Conservation (phyloP, 768 basidiomycete species). For the Panellus pusillus region DNA sequence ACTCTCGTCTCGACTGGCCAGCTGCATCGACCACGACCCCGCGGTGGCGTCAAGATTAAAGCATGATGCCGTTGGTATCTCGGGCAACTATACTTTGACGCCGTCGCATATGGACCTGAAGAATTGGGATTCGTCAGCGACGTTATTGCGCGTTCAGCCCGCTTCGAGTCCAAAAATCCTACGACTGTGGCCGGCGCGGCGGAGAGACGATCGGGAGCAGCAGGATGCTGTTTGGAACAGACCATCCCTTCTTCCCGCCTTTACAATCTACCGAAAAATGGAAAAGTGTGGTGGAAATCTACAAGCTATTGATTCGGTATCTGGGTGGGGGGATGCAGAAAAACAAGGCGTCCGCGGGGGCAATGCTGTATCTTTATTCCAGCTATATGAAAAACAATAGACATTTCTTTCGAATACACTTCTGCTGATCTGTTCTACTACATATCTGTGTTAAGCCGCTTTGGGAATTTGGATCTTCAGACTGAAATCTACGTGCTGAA, state of each 20-base stretch:
- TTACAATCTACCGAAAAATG: conserved; percentile 67
- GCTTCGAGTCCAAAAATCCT: conserved; percentile 41
- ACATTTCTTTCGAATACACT: background rate
- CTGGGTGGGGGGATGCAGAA: conserved; percentile 59
- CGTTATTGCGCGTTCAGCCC: conserved; percentile 59
- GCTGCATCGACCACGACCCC: conserved; percentile 86
- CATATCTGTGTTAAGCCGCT: conserved; percentile 10
- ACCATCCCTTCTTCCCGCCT: conserved; percentile 92
- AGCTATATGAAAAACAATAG: conserved; percentile 21
- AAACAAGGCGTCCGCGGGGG: conserved; percentile 66
- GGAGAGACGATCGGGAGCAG: conserved; percentile 50
- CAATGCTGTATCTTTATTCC: conserved; percentile 75
- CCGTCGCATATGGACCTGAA: conserved; percentile 86
- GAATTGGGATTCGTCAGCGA: conserved; percentile 80
- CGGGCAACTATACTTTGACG: conserved; percentile 78
- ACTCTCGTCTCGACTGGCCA: conserved; percentile 80
- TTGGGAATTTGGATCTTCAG: conserved; percentile 85
- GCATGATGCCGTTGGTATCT: conserved; percentile 87
- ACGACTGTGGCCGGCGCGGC: conserved; percentile 27
- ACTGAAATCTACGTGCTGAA: conserved; percentile 94
- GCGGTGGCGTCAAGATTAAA: conserved; percentile 69
- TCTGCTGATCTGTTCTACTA: too few species aligned
- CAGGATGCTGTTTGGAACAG: conserved; percentile 79
- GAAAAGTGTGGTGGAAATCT: conserved; percentile 87
- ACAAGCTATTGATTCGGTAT: conserved; percentile 69